These are phyloP conservation scores for Dendrobium catenatum DNA, from an alignment of 106 monocot species.

Conservation along the genomic window DNA sequence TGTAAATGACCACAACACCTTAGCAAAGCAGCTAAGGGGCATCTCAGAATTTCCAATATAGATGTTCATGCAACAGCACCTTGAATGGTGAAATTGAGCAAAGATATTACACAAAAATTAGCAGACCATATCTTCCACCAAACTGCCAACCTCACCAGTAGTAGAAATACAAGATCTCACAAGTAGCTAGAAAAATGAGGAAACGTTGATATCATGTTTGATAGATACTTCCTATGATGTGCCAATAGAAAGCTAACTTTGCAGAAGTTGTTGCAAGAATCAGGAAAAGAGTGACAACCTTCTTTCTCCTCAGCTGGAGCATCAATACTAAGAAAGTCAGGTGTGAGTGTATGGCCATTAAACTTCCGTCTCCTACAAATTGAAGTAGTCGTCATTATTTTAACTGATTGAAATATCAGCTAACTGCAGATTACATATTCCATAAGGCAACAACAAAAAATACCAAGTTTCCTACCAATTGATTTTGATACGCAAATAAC, in stretches of 20 bases:
- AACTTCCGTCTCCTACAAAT: slow-evolving; percentile 23
- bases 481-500: too few relatives aligned
- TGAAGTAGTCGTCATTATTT: not conserved
- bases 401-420: not conserved
- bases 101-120: not conserved
- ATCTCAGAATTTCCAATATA: not conserved
- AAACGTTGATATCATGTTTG: not conserved
- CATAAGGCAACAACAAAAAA: not conserved
- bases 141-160: not conserved
- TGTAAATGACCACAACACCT: not conserved
- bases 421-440: not conserved
- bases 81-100: not conserved
- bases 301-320: slow-evolving; percentile 12
- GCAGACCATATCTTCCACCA: not conserved
- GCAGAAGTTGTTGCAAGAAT: not conserved
- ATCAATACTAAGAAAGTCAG: slow-evolving; percentile 15
- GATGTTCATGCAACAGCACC: not conserved
- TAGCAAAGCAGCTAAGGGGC: not conserved
- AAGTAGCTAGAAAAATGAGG: not conserved
- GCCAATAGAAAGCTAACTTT: not conserved
- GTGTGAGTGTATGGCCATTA: slow-evolving; percentile 5
- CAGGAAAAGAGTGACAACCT: slow-evolving; percentile 30
- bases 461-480: not conserved
- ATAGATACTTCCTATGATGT: not conserved
- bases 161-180: not conserved